Conservation (phyloP, 352 stramenopile genomes). For the Globisporangium nodosum region DNA sequence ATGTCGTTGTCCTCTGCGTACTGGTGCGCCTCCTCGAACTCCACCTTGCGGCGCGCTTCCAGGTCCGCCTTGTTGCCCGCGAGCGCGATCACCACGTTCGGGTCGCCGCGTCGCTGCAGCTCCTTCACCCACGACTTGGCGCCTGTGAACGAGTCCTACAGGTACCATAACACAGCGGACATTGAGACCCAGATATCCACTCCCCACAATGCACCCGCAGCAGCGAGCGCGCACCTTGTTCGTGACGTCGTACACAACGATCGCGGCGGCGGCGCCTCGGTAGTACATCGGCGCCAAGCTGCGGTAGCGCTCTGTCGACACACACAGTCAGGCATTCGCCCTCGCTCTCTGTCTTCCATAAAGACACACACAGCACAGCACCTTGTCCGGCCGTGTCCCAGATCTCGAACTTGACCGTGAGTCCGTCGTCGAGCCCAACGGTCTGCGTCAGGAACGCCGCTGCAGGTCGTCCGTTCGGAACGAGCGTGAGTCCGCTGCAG, state of each 20-base stretch:
- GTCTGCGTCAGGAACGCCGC: slow-evolving; percentile 98
- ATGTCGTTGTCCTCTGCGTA: slow-evolving; percentile 99
- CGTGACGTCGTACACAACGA: slow-evolving; percentile 97
- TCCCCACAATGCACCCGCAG: not conserved
- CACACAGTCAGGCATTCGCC: slow-evolving; percentile 6
- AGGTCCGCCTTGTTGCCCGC: slow-evolving; percentile 99
- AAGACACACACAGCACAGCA: slow-evolving; percentile 12
- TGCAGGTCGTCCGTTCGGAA: slow-evolving; percentile 16
- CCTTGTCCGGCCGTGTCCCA: slow-evolving; percentile 98
- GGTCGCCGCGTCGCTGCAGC: slow-evolving; percentile 97
- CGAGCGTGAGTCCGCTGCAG: not conserved
- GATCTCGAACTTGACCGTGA: slow-evolving; percentile 99
- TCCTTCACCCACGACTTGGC: slow-evolving; percentile 99
- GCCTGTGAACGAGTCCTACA: slow-evolving; percentile 93
- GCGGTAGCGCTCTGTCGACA: slow-evolving; percentile 89
- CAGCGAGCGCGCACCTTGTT: slow-evolving; percentile 78
- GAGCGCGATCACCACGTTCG: slow-evolving; percentile 95
- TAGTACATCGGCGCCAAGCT: slow-evolving; percentile 99
- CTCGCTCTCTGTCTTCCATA: not conserved
- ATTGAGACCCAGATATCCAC: not conserved
- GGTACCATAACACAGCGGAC: not conserved
- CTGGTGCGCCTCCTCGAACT: slow-evolving; percentile 95
- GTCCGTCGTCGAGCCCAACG: slow-evolving; percentile 94
- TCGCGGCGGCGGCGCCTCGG: slow-evolving; percentile 91
- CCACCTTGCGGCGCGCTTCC: slow-evolving; percentile 94